Conservation (phyloP, 192 early-diverging fungal species). For the Umbelopsis vinacea region DNA sequence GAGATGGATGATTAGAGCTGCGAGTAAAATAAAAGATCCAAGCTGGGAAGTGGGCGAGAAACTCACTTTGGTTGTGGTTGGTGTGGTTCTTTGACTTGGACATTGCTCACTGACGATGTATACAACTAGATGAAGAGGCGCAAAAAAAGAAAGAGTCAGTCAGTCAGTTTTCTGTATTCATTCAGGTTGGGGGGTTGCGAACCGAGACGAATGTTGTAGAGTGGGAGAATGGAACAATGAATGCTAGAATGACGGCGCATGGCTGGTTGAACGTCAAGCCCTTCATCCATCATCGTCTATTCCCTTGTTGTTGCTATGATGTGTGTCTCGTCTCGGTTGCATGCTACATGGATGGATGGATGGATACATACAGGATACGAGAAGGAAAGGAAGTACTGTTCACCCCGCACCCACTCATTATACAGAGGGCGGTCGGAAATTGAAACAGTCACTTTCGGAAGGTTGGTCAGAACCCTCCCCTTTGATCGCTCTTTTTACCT, state of each 20-base stretch:
- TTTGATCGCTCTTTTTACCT: too few relatives aligned
- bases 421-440: neutral
- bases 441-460: slow-evolving; percentile 9
- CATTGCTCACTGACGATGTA: slow-evolving; percentile 56
- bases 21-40: too few relatives aligned
- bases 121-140: slow-evolving; percentile 1
- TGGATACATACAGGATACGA: slow-evolving; percentile 20
- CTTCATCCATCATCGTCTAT: neutral
- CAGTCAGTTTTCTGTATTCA: neutral
- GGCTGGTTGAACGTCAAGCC: neutral
- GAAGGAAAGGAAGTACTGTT: slow-evolving; percentile 5
- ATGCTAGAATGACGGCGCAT: neutral
- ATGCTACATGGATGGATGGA: slow-evolving; percentile 26
- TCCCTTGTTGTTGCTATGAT: neutral
- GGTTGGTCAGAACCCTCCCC: too few relatives aligned
- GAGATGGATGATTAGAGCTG: neutral
- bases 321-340: neutral
- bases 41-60: too few relatives aligned
- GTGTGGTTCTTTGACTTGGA: slow-evolving; percentile 99
- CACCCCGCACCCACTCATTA: neutral
- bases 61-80: slow-evolving; percentile 99
- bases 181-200: too few relatives aligned
- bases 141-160: neutral
- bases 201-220: neutral
- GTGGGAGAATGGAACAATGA: neutral